Evolutionary conservation across 306 rosid genomes (phyloP).

Genomic region (Fragaria iinumae): DNA sequence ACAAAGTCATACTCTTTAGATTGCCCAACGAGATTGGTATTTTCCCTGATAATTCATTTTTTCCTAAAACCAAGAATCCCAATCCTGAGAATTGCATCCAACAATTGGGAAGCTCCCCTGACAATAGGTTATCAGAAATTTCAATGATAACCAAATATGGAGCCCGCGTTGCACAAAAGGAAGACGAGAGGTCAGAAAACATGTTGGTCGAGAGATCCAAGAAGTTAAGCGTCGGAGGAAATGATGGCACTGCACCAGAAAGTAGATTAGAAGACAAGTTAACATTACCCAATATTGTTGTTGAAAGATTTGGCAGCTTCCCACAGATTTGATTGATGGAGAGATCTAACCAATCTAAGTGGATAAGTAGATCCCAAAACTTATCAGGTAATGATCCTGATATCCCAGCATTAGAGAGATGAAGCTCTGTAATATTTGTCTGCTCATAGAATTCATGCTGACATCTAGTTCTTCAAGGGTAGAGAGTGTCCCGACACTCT

Average conservation of each 20-base stretch:
- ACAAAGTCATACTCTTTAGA: neutral
- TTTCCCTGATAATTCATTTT: neutral
- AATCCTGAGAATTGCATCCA: neutral
- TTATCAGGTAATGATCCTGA: neutral
- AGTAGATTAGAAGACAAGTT: neutral
- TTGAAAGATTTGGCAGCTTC: neutral
- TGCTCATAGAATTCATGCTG: neutral
- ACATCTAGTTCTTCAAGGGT: neutral
- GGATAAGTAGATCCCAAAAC: neutral
- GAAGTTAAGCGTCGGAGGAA: neutral
- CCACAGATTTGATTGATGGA: neutral
- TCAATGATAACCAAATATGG: neutral
- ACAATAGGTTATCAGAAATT: neutral
- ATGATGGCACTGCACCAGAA: neutral
- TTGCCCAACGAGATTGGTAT: slow-evolving; percentile 18
- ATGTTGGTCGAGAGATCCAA: neutral
- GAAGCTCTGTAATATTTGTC: neutral
- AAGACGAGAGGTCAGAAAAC: neutral
- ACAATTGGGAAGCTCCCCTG: neutral
- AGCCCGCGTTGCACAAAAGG: neutral
- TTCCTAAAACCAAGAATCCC: neutral
- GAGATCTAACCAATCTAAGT: fast-evolving
- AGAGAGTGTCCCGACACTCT: neutral
- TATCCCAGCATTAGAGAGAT: neutral
- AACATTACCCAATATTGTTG: neutral